Base-by-base conservation (phyloP, 169 alveolate species). In the Plasmodium fragile region DNA sequence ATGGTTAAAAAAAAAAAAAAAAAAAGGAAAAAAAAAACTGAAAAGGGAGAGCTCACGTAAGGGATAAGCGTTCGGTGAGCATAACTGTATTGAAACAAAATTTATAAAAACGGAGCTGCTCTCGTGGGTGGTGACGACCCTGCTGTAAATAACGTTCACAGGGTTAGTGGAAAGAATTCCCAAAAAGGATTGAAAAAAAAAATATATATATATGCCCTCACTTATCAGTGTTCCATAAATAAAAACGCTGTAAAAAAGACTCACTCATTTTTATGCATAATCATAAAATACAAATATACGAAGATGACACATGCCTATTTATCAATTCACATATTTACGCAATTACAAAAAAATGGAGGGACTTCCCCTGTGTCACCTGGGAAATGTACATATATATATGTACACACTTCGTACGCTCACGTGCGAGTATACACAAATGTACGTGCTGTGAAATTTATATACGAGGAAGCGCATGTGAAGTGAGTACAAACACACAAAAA, bases 1-100 rank as follows among this genome's bases (percentile, higher is more conserved):
- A 85, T 77, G 71, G 32, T 36, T 69, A 25, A 75, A 13, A 36
- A 83, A 83, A 83, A 83, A 83, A 83, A 39, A 79, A 72, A 36
- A 72, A 36, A 71, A 18, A 25, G 69, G 49, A 83, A 83, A 83
- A 83, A 83, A 39, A 79, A 72, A 36, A 72, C 18, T 43, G 7
- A 25, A 82, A 32, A 16, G 36, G 49, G 49, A 36, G 36, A 41
- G 28, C 32, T 28, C 30, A 41, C 22, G 0, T 28, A 34, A 72
- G 53, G 25, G 18, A 41, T 3, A 72, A 16, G 3, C 71, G 73
- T 59, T 59, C 32, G 73, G 25, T n/a, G 36, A 59, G 13, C 73
- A 59, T 59, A 59, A 59, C 73, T n/a, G 34, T 59, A 18, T 59
- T 18, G 73, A 59, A 59, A 59, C 32, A 59, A 59, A n/a, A 59